These are phyloP conservation scores for Alternaria atra DNA, from an alignment of 2,329 filamentous ascomycete species.

Conservation along the genomic window DNA sequence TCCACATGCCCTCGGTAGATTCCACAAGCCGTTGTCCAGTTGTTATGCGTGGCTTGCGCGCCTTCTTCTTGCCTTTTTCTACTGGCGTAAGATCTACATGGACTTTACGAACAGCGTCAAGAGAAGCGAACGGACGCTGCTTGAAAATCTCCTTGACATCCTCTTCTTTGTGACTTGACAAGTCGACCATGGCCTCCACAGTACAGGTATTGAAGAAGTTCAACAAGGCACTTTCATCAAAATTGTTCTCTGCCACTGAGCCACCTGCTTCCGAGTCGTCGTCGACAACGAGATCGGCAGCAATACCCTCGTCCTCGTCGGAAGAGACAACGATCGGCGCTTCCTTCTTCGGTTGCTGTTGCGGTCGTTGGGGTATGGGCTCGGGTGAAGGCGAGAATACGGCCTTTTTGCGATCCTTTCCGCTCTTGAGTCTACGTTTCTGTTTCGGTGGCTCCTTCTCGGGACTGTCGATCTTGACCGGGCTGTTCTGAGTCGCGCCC, in stretches of 20 bases:
- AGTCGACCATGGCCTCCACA: constrained; percentile 78
- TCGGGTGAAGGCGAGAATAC: constrained; percentile 35
- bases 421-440: constrained; percentile 60
- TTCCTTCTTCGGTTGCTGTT: constrained; percentile 24
- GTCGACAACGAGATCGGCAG: constrained; percentile 47
- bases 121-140: constrained; percentile 74
- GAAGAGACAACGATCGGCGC: constrained; percentile 29
- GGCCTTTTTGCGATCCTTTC: constrained; percentile 46
- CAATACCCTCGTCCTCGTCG: constrained; percentile 47
- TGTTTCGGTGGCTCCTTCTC: constrained; percentile 32
- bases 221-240: constrained; percentile 68
- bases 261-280: constrained; percentile 57
- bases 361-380: constrained; percentile 27
- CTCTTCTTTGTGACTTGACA: constrained; percentile 77
- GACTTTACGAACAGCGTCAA: constrained; percentile 73
- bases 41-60: constrained; percentile 55
- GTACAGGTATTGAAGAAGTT: constrained; percentile 85
- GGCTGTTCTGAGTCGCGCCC: constrained; percentile 26
- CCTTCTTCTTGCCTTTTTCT: constrained; percentile 47
- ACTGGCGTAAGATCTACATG: constrained; percentile 51
- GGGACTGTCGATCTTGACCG: constrained; percentile 25
- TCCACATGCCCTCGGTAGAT: constrained; percentile 75
- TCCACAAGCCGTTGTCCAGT: constrained; percentile 74
- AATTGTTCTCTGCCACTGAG: constrained; percentile 32
- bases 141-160: constrained; percentile 74